A percentile compares a stretch with the other conserved stretches of the same genome.
Conservation (phyloP, 495 filamentous ascomycete species). For the Endocarpon pusillum region DNA sequence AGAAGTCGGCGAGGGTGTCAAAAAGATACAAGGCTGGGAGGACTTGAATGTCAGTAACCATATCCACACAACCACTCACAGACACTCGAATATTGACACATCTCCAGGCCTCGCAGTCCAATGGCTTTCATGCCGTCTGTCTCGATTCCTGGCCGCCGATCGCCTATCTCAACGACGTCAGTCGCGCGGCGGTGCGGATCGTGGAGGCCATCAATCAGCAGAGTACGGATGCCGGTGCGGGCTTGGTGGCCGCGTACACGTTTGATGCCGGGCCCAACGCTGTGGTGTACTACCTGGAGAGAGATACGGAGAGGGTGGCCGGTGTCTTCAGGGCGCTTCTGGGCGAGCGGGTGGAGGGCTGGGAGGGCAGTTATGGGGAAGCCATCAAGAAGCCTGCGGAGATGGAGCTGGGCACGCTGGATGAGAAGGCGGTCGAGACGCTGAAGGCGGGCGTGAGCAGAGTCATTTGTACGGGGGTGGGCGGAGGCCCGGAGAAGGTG, state of each 20-base stretch:
- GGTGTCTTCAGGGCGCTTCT: slow-evolving; percentile 46
- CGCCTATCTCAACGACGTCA: slow-evolving; percentile 94
- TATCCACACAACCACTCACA: no score
- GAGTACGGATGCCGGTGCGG: slow-evolving; percentile 29
- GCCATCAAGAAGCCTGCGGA: slow-evolving; percentile 29
- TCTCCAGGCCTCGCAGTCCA: slow-evolving; percentile 72
- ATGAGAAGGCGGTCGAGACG: slow-evolving; percentile 34
- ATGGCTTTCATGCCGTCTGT: slow-evolving; percentile 89
- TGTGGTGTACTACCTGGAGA: slow-evolving; percentile 81
- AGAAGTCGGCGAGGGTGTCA: slow-evolving; percentile 79
- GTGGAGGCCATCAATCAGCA: slow-evolving; percentile 75
- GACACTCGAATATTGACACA: slow-evolving; percentile 4
- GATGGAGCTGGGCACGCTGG: slow-evolving; percentile 32
- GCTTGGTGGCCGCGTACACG: slow-evolving; percentile 77
- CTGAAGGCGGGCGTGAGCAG: slow-evolving; percentile 67
- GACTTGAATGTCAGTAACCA: slow-evolving; percentile 61
- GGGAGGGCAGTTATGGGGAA: slow-evolving; percentile 36
- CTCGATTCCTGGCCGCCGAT: slow-evolving; percentile 92
- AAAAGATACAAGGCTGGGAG: slow-evolving; percentile 81
- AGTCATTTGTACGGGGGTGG: slow-evolving; percentile 81
- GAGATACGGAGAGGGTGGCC: slow-evolving; percentile 51
- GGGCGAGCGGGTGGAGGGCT: slow-evolving; percentile 37
- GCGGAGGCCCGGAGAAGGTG: slow-evolving; percentile 69
- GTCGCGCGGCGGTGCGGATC: slow-evolving; percentile 62
- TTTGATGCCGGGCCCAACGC: slow-evolving; percentile 97